phyloP scores from a whole-genome alignment of 352 stramenopile species.

The Sclerospora graminicola region DNA sequence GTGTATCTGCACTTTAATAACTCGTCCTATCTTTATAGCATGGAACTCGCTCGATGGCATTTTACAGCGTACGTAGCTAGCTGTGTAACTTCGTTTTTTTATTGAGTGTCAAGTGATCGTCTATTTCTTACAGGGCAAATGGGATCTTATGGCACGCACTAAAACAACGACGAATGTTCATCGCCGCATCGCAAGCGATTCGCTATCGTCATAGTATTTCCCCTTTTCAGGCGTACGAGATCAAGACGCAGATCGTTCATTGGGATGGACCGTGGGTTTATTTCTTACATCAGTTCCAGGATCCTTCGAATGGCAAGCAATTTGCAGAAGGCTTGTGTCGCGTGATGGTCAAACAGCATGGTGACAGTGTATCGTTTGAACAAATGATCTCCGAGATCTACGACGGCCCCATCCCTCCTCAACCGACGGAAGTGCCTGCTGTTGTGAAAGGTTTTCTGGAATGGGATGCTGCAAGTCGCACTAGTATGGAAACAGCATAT shows the following conservation, averaged over 20 bases:
- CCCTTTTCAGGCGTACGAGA: slow-evolving; percentile 49
- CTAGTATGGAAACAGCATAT: slow-evolving; percentile 23
- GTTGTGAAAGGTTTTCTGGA: slow-evolving; percentile 30
- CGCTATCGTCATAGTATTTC: slow-evolving; percentile 52
- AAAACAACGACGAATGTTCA: slow-evolving; percentile 53
- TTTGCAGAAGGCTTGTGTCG: slow-evolving; percentile 42
- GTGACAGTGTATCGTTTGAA: slow-evolving; percentile 10
- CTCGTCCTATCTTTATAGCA: slow-evolving; percentile 70
- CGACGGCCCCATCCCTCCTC: slow-evolving; percentile 10
- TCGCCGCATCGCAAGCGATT: slow-evolving; percentile 49
- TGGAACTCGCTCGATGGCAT: slow-evolving; percentile 83
- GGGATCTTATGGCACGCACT: slow-evolving; percentile 45
- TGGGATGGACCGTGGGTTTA: slow-evolving; percentile 56
- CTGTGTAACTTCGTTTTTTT: neutral
- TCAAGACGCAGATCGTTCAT: slow-evolving; percentile 42
- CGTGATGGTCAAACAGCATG: slow-evolving; percentile 19
- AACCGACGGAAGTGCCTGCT: slow-evolving; percentile 18
- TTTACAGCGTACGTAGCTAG: slow-evolving; percentile 48
- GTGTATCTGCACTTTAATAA: slow-evolving; percentile 85
- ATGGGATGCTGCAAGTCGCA: slow-evolving; percentile 26
- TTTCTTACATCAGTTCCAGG: slow-evolving; percentile 52
- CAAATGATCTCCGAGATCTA: slow-evolving; percentile 26
- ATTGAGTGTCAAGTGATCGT: neutral
- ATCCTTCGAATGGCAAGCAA: slow-evolving; percentile 34
- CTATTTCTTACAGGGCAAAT: slow-evolving; percentile 9